phyloP scores from a whole-genome alignment of 1,284 basidiomycete species.

The Blastosporella zonata region DNA sequence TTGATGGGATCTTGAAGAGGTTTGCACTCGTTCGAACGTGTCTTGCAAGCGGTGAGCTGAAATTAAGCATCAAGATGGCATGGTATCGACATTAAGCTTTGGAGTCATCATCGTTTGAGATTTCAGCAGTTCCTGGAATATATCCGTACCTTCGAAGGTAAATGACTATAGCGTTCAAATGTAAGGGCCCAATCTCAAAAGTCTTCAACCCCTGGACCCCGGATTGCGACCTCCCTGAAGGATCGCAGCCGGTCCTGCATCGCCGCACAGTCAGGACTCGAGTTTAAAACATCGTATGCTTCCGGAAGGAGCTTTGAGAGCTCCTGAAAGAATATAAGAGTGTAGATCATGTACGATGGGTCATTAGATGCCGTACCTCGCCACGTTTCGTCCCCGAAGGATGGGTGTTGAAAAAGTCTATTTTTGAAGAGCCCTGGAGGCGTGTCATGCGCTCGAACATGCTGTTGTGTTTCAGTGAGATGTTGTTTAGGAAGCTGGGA shows the following conservation, averaged over 20 bases:
- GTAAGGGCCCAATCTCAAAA: too few species aligned
- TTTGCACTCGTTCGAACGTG: too few species aligned
- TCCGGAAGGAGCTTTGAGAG: slow-evolving; percentile 56
- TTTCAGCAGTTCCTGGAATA: too few species aligned
- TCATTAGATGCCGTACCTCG: slow-evolving; percentile 42
- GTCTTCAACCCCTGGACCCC: too few species aligned
- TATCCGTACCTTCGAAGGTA: too few species aligned
- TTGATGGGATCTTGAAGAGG: too few species aligned
- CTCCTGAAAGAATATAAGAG: slow-evolving; percentile 34
- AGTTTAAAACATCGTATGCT: slow-evolving; percentile 49
- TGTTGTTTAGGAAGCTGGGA: slow-evolving; percentile 1
- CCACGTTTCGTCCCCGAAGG: slow-evolving; percentile 70
- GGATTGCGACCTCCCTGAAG: slow-evolving; percentile 28
- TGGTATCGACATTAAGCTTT: too few species aligned
- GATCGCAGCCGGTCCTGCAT: slow-evolving; percentile 31
- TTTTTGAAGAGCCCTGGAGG: slow-evolving; percentile 38
- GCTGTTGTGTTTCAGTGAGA: slow-evolving; percentile 32
- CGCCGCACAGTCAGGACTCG: slow-evolving; percentile 44
- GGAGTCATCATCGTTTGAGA: too few species aligned
- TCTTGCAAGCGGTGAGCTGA: too few species aligned
- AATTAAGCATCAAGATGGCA: too few species aligned
- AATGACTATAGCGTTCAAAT: too few species aligned
- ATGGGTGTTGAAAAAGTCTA: slow-evolving; percentile 73
- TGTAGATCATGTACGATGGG: not conserved
- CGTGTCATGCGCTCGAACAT: slow-evolving; percentile 65